Percentiles rank a stretch among this genome's conserved stretches.
Evolutionary conservation across 306 rosid genomes (phyloP).

Genomic region (Citrullus colocynthis): DNA sequence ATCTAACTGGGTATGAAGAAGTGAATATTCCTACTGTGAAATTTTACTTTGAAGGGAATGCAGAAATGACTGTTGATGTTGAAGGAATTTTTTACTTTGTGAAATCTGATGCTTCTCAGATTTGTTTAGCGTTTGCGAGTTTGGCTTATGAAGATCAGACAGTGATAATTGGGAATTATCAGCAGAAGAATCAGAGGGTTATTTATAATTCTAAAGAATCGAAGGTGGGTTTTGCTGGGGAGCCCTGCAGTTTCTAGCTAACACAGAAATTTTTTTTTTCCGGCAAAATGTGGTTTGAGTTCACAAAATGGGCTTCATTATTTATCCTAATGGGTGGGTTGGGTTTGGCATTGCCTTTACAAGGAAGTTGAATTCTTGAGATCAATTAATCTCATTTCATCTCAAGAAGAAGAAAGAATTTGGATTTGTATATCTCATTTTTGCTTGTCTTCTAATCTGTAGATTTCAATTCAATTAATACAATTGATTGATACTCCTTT

Average conservation of each 20-base stretch:
- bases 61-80: constrained; percentile 48
- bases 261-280: background rate
- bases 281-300: background rate
- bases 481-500: background rate
- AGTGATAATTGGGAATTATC: constrained; percentile 65
- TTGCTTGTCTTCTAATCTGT: background rate
- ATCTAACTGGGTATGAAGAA: constrained; percentile 42
- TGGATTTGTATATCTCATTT: background rate
- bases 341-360: too few relatives aligned
- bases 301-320: background rate
- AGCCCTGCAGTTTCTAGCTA: constrained; percentile 43
- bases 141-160: constrained; percentile 37
- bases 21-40: constrained; percentile 42
- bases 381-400: background rate
- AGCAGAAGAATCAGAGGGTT: constrained; percentile 90
- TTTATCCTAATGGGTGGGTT: background rate
- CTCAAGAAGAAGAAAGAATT: background rate
- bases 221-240: constrained; percentile 69
- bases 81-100: constrained; percentile 39
- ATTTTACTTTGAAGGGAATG: constrained; percentile 49
- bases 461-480: background rate
- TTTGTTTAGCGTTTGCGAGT: constrained; percentile 72
- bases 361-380: background rate
- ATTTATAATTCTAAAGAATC: constrained; percentile 51
- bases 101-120: constrained; percentile 55